phyloP scores from a whole-genome alignment of 495 filamentous ascomycete genomes.

The Penicillium simplicissimum region DNA sequence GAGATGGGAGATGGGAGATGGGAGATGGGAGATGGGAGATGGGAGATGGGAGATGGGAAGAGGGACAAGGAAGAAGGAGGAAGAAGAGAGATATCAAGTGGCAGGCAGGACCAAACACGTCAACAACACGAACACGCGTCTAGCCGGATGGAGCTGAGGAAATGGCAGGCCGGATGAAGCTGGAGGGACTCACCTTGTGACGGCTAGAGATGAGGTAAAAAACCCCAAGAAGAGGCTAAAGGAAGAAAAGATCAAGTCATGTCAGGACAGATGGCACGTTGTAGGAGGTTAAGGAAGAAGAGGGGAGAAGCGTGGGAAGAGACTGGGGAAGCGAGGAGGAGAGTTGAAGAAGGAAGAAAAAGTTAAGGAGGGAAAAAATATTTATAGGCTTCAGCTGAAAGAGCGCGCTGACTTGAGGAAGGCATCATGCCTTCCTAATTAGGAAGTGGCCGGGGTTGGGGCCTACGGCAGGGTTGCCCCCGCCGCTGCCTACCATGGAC shows the following conservation, averaged over 20 bases:
- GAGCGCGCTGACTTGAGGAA: neutral
- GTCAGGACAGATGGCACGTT: neutral
- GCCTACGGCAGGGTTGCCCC: neutral
- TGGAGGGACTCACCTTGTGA: neutral
- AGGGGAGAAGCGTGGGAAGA: neutral
- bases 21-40: neutral
- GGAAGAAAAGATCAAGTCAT: neutral
- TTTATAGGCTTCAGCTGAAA: neutral
- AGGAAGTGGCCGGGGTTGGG: neutral
- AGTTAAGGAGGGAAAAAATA: neutral
- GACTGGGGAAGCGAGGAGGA: neutral
- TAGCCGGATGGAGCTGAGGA: neutral
- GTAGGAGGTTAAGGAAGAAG: neutral
- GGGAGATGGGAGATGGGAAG: neutral
- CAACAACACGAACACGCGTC: neutral
- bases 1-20: neutral
- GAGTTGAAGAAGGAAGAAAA: neutral
- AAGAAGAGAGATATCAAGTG: neutral
- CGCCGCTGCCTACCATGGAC: neutral
- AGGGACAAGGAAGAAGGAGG: neutral
- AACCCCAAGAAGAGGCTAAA: neutral
- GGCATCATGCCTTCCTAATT: slow-evolving; percentile 2
- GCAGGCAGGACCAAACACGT: neutral
- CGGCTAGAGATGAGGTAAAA: neutral
- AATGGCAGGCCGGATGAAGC: neutral